A percentile compares a stretch with the other conserved stretches of the same genome.
Evolutionary conservation across 345 rosid species (phyloP).

Genomic region (Aquilaria malaccensis): DNA sequence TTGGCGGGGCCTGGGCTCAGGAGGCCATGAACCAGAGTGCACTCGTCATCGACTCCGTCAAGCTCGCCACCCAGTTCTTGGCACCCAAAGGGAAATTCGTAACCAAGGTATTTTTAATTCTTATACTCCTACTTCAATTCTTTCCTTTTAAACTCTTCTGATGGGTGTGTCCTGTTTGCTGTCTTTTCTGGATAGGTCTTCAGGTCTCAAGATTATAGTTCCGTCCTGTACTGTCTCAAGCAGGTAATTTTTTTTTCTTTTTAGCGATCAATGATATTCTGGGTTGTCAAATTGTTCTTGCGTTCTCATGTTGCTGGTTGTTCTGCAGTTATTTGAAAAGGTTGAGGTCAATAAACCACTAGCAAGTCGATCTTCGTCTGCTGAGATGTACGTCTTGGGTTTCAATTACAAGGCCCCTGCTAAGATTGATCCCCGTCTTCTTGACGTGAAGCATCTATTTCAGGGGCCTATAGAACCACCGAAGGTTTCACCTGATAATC

Average conservation of each 20-base stretch:
- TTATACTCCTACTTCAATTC: background rate
- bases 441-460: slow-evolving; percentile 72
- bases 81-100: slow-evolving; percentile 72
- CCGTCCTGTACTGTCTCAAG: slow-evolving; percentile 68
- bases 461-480: slow-evolving; percentile 62
- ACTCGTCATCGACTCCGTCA: slow-evolving; percentile 80
- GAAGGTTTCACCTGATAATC: slow-evolving; percentile 11
- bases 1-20: slow-evolving; percentile 93
- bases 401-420: slow-evolving; percentile 87
- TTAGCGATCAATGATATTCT: background rate
- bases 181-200: slow-evolving; percentile 43
- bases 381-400: slow-evolving; percentile 84
- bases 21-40: slow-evolving; percentile 91
- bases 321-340: slow-evolving; percentile 73
- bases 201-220: slow-evolving; percentile 89
- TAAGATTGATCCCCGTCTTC: slow-evolving; percentile 83
- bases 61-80: slow-evolving; percentile 72
- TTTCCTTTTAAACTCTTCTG: background rate
- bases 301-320: slow-evolving; percentile 9
- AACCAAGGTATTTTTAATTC: slow-evolving; percentile 46
- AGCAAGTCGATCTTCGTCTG: slow-evolving; percentile 89
- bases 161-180: too few species aligned
- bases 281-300: background rate
- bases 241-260: slow-evolving; percentile 35
- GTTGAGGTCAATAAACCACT: slow-evolving; percentile 93